A percentile compares a stretch with the other conserved stretches of the same genome.
phyloP scores from a whole-genome alignment of 2,329 filamentous ascomycete genomes.

The Aureobasidium sp. region DNA sequence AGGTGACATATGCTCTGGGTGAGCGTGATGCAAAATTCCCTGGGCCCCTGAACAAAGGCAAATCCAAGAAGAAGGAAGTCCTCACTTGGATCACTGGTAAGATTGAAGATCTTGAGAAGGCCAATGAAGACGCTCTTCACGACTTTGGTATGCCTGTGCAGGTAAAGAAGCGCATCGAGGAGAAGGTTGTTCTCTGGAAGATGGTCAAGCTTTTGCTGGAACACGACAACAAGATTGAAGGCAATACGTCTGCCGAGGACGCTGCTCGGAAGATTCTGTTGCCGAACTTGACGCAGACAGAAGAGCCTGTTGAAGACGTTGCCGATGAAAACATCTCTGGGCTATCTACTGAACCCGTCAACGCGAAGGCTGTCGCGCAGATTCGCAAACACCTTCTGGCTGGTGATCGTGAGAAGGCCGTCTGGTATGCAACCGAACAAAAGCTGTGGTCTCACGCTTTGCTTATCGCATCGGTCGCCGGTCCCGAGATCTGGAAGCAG shows the following conservation, averaged over 20 bases:
- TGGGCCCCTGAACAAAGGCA: conserved; percentile 83
- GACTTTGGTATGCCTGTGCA: conserved; percentile 48
- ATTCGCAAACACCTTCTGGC: conserved; percentile 66
- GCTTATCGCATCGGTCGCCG: conserved; percentile 75
- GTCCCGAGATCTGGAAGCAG: conserved; percentile 73
- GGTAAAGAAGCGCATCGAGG: conserved; percentile 65
- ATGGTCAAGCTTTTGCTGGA: conserved; percentile 76
- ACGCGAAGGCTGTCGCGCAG: conserved; percentile 61
- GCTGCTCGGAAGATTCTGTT: conserved; percentile 69
- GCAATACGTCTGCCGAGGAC: conserved; percentile 62
- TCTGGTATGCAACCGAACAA: conserved; percentile 89
- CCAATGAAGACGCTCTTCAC: conserved; percentile 39
- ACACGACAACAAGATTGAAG: conserved; percentile 75
- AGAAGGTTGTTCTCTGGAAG: conserved; percentile 82
- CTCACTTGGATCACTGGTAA: conserved; percentile 70
- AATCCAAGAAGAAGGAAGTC: conserved; percentile 94
- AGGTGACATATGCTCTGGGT: conserved; percentile 62
- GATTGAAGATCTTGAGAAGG: conserved; percentile 64
- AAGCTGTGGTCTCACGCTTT: conserved; percentile 95
- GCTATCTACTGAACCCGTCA: conserved; percentile 55
- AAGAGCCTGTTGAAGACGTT: conserved; percentile 25
- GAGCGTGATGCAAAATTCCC: conserved; percentile 77
- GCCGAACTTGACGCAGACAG: conserved; percentile 40
- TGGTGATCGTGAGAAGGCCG: conserved; percentile 83
- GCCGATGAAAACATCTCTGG: conserved; percentile 17